These are phyloP conservation scores for Ilyonectria mors-panacis DNA, from an alignment of 2,329 filamentous ascomycete species.

Conservation along the genomic window DNA sequence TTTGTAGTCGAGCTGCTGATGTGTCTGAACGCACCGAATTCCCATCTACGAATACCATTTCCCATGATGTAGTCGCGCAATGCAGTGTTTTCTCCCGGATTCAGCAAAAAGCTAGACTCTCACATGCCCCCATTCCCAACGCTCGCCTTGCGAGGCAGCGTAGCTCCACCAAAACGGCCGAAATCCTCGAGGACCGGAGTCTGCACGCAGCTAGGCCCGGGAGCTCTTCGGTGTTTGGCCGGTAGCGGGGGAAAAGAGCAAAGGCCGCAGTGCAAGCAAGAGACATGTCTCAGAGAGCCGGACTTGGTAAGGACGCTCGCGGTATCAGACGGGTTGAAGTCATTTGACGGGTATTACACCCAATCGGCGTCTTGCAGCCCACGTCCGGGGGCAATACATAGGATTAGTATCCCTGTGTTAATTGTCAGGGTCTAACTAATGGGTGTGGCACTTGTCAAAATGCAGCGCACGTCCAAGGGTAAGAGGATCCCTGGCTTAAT, in stretches of 20 bases:
- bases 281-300: neutral
- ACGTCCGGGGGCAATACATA: neutral
- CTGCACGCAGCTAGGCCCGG: neutral
- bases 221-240: neutral
- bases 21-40: too few species aligned
- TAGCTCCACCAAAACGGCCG: conserved; percentile 2
- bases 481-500: neutral
- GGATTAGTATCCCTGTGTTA: neutral
- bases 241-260: neutral
- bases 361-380: neutral
- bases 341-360: neutral
- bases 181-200: neutral
- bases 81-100: neutral
- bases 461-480: neutral
- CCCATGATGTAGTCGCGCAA: neutral
- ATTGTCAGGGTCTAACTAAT: neutral
- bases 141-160: neutral
- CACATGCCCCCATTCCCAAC: neutral
- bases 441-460: neutral
- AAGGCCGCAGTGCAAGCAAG: too few species aligned
- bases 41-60: neutral
- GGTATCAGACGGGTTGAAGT: neutral
- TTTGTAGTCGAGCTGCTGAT: conserved; percentile 5
- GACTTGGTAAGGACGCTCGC: neutral
- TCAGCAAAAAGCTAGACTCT: neutral